Percentiles rank a stretch among this genome's conserved stretches.
Evolutionary conservation across 371 early-diverging fungal genomes (phyloP).

Genomic region (Rhizopus delemar): DNA sequence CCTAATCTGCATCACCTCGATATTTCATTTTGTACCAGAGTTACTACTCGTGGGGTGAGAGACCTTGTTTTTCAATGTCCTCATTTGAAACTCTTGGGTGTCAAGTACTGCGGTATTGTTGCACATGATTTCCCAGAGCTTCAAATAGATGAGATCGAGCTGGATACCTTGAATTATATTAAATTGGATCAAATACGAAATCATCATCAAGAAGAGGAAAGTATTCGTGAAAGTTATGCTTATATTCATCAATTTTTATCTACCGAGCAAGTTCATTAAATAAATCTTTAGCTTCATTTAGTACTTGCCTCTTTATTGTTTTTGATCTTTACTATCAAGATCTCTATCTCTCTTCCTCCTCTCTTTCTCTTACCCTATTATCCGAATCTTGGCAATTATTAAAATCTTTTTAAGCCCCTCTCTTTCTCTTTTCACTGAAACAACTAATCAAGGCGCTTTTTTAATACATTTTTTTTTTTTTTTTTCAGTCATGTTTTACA

Average conservation of each 20-base stretch:
- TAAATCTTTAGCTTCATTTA: too few relatives aligned
- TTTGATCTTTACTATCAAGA: too few relatives aligned
- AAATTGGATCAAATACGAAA: conserved; percentile 19
- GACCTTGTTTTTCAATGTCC: conserved; percentile 22
- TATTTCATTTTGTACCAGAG: conserved; percentile 34
- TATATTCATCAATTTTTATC: conserved; percentile 28
- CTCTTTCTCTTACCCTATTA: too few relatives aligned
- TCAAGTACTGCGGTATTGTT: conserved; percentile 35
- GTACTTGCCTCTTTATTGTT: too few relatives aligned
- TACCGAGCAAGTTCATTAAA: conserved; percentile 3
- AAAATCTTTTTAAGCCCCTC: not conserved
- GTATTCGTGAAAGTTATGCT: conserved; percentile 21
- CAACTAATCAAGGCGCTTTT: not conserved
- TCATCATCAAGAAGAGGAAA: conserved; percentile 9
- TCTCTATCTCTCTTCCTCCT: too few relatives aligned
- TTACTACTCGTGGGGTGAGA: conserved; percentile 35
- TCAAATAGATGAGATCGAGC: conserved; percentile 13
- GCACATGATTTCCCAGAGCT: conserved; percentile 38
- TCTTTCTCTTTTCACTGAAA: not conserved
- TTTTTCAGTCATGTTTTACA: not conserved
- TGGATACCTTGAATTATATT: conserved; percentile 18
- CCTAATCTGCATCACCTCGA: conserved; percentile 34
- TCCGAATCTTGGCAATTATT: too few relatives aligned
- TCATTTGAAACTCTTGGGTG: conserved; percentile 38
- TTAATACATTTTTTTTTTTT: not conserved